Conservation (phyloP, 805 yeast genomes). For the Ogataea ramenticola region DNA sequence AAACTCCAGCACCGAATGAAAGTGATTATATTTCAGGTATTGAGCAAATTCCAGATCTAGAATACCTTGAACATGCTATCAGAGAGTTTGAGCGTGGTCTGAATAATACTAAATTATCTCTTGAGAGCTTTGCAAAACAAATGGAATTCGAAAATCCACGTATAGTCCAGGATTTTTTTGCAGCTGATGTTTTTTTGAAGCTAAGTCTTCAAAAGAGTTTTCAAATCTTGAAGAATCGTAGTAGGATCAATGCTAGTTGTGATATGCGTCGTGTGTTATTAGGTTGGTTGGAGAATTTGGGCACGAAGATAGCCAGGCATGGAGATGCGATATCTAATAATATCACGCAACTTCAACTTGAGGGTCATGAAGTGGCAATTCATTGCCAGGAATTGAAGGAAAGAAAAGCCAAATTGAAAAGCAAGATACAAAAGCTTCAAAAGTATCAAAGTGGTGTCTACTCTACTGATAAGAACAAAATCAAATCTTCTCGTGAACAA, state of each 20-base stretch:
- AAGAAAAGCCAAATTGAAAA: not conserved
- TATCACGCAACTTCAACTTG: not conserved
- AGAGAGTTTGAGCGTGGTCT: slow-evolving; percentile 22
- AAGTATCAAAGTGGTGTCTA: not conserved
- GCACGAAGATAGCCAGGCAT: not conserved
- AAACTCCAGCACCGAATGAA: slow-evolving; percentile 3
- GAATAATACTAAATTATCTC: slow-evolving; percentile 17
- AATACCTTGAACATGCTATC: slow-evolving; percentile 21
- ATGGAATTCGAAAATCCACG: slow-evolving; percentile 25
- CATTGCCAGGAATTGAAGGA: not conserved
- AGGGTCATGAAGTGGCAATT: not conserved
- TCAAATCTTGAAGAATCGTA: slow-evolving; percentile 22
- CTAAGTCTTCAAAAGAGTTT: slow-evolving; percentile 20
- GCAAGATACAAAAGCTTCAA: not conserved
- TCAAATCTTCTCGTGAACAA: not conserved
- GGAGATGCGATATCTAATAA: not conserved
- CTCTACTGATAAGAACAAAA: not conserved
- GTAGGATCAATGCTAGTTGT: not conserved
- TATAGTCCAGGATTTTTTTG: slow-evolving; percentile 24
- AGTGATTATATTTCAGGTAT: slow-evolving; percentile 23
- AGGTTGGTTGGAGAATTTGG: not conserved
- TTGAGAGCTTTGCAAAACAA: slow-evolving; percentile 19
- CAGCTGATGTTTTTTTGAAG: slow-evolving; percentile 16
- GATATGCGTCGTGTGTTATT: not conserved
- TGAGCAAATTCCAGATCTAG: slow-evolving; percentile 21